Percentiles rank a stretch among this genome's conserved stretches.
Conservation (phyloP, 2,329 filamentous ascomycete species). For the Cytospora piceicola region DNA sequence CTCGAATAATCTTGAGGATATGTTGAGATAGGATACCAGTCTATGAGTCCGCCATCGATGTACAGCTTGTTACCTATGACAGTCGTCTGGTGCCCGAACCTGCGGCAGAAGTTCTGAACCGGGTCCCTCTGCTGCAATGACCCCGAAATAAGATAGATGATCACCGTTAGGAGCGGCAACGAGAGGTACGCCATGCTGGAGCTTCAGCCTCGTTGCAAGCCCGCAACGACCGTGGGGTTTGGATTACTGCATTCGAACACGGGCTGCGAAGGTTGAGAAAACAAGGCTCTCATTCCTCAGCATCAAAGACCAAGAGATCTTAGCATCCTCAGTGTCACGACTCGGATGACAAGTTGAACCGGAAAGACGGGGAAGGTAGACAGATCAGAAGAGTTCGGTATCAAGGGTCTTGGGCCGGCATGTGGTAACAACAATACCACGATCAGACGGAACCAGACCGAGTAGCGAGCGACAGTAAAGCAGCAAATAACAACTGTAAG, state of each 20-base stretch:
- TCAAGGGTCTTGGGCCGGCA: neutral
- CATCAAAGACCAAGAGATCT: neutral
- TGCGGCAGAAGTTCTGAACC: slow-evolving; percentile 56
- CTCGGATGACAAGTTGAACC: neutral
- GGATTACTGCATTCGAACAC: slow-evolving; percentile 10
- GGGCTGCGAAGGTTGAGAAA: slow-evolving; percentile 2
- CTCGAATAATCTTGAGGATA: slow-evolving; percentile 59
- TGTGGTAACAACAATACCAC: slow-evolving; percentile 6
- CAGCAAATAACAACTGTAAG: neutral
- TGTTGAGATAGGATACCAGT: slow-evolving; percentile 55
- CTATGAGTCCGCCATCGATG: slow-evolving; percentile 64
- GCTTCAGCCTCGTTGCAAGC: slow-evolving; percentile 8
- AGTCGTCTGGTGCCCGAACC: slow-evolving; percentile 63
- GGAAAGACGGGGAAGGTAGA: slow-evolving; percentile 6
- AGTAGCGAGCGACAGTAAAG: slow-evolving; percentile 5
- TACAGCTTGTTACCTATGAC: slow-evolving; percentile 63
- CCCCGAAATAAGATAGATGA: slow-evolving; percentile 18
- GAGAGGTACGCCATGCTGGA: slow-evolving; percentile 12
- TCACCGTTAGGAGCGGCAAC: slow-evolving; percentile 5
- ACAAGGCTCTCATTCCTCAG: slow-evolving; percentile 9
- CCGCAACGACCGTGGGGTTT: slow-evolving; percentile 14
- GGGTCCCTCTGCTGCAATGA: slow-evolving; percentile 51
- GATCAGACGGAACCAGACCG: neutral
- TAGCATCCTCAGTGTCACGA: neutral
- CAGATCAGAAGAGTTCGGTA: slow-evolving; percentile 2